phyloP scores from a whole-genome alignment of 257 asterid genomes.

The Ballota nigra region DNA sequence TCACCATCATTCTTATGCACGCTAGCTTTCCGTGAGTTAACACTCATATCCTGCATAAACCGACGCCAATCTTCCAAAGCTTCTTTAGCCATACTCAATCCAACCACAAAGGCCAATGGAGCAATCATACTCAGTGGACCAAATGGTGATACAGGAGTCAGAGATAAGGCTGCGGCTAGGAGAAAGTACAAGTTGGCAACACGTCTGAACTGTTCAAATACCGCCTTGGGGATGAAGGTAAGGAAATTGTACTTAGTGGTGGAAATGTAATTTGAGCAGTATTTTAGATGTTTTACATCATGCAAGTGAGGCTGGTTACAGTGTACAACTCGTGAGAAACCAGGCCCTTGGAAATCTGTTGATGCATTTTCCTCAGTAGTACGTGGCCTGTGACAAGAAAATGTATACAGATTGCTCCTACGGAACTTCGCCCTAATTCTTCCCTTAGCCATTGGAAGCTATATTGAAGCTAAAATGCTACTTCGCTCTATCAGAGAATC shows the following conservation, averaged over 20 bases:
- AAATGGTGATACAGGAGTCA: conserved; percentile 83
- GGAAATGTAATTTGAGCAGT: conserved; percentile 75
- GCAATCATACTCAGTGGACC: conserved; percentile 82
- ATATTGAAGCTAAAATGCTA: conserved; percentile 25
- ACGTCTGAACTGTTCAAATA: conserved; percentile 91
- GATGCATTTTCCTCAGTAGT: conserved; percentile 43
- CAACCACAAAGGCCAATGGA: conserved; percentile 88
- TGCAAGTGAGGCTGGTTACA: conserved; percentile 85
- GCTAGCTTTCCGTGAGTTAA: conserved; percentile 66
- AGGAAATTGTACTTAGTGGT: conserved; percentile 88
- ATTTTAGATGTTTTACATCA: conserved; percentile 60
- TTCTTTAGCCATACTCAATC: conserved; percentile 98
- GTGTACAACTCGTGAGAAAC: conserved; percentile 71
- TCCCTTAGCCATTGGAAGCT: conserved; percentile 58
- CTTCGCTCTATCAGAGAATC: conserved; percentile 8
- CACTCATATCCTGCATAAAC: conserved; percentile 92
- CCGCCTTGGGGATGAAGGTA: conserved; percentile 88
- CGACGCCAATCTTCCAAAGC: conserved; percentile 93
- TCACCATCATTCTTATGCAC: conserved; percentile 66
- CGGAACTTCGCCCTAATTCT: conserved; percentile 71
- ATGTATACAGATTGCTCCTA: conserved; percentile 80
- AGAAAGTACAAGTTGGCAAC: conserved; percentile 95
- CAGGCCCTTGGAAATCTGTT: conserved; percentile 63
- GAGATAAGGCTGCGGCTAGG: conserved; percentile 74
- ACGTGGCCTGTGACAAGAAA: conserved; percentile 60